phyloP scores from a whole-genome alignment of 2,329 filamentous ascomycete species.

The Aquanectria penicillioides region DNA sequence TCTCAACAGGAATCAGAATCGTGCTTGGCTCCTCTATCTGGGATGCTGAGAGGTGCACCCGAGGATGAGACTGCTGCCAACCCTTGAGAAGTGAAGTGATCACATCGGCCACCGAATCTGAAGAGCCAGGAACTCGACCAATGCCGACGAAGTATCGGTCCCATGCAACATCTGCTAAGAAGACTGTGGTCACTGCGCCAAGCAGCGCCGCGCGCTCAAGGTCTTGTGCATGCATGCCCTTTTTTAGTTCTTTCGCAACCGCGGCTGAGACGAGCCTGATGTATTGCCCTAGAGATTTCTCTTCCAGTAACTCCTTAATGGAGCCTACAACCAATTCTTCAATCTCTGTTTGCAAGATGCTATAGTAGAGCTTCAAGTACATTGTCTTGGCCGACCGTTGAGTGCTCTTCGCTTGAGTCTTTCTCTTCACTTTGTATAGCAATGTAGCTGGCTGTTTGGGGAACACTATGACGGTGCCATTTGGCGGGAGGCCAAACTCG shows the following conservation, averaged over 20 bases:
- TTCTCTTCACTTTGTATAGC: constrained; percentile 79
- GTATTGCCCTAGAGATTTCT: constrained; percentile 56
- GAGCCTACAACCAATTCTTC: constrained; percentile 58
- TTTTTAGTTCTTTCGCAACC: constrained; percentile 56
- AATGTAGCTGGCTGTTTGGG: constrained; percentile 83
- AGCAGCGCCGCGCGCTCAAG: constrained; percentile 67
- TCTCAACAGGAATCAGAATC: constrained; percentile 89
- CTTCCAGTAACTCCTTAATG: constrained; percentile 51
- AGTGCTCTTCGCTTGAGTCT: constrained; percentile 50
- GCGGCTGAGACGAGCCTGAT: constrained; percentile 56
- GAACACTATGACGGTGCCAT: constrained; percentile 72
- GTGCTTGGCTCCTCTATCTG: constrained; percentile 58
- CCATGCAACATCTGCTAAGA: constrained; percentile 60
- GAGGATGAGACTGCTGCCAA: constrained; percentile 46
- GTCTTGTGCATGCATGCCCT: constrained; percentile 57
- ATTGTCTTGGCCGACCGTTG: constrained; percentile 56
- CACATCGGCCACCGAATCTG: constrained; percentile 43
- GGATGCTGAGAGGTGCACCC: constrained; percentile 38
- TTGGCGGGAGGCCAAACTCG: constrained; percentile 64
- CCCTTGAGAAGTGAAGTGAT: constrained; percentile 43
- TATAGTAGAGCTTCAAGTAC: constrained; percentile 79
- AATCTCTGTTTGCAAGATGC: constrained; percentile 80
- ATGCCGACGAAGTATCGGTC: constrained; percentile 60
- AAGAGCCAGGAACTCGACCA: constrained; percentile 50
- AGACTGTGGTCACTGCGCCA: constrained; percentile 59